Evolutionary conservation across 257 asterid genomes (phyloP).

Genomic region (Scutellaria minor): DNA sequence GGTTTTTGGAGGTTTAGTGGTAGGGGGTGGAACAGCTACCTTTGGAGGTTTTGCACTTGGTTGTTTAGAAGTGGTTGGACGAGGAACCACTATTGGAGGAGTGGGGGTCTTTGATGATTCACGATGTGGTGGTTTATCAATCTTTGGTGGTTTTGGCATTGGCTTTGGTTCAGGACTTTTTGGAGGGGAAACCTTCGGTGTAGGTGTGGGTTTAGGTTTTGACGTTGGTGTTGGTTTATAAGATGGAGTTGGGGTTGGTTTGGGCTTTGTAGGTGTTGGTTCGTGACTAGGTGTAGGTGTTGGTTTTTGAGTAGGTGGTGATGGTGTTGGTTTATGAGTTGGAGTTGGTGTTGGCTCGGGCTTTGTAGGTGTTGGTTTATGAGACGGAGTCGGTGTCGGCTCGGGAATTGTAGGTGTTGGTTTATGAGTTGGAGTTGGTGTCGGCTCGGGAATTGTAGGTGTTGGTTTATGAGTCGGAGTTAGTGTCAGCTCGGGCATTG

Average conservation of each 20-base stretch:
- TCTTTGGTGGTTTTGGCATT: background rate
- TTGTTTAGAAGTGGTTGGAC: background rate
- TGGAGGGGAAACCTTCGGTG: conserved; percentile 1
- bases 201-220: background rate
- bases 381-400: background rate
- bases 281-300: background rate
- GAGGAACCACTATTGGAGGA: background rate
- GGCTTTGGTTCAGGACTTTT: conserved; percentile 9
- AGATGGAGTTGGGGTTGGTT: too few species aligned
- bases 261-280: background rate
- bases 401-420: background rate
- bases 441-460: conserved; percentile 13
- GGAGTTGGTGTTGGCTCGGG: background rate
- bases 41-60: conserved; percentile 18
- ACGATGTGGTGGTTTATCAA: too few species aligned
- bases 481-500: conserved; percentile 16
- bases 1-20: conserved; percentile 16
- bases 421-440: background rate
- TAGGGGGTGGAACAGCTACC: conserved; percentile 13
- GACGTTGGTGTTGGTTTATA: background rate
- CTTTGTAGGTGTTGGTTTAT: background rate
- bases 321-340: background rate
- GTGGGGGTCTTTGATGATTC: background rate
- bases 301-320: background rate
- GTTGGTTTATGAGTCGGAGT: conserved; percentile 7